A percentile compares a stretch with the other conserved stretches of the same genome.
Conservation (phyloP, 257 asterid genomes). For the Eustoma russellianum region DNA sequence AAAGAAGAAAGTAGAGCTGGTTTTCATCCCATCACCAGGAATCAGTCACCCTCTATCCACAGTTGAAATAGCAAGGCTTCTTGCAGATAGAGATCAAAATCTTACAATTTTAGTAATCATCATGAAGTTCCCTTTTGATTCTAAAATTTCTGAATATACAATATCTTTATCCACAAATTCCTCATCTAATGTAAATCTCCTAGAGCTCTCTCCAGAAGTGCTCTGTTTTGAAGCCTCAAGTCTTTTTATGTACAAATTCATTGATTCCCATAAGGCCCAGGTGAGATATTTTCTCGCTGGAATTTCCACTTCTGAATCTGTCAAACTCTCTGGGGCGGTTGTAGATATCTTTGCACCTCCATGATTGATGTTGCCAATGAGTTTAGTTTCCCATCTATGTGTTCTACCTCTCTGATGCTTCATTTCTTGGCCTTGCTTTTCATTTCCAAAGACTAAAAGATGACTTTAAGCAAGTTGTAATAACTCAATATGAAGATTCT, state of each 20-base stretch:
- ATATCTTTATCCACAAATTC: conserved; percentile 4
- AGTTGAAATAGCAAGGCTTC: neutral
- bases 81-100: neutral
- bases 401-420: conserved; percentile 6
- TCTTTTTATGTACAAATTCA: neutral
- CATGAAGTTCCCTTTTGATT: conserved; percentile 7
- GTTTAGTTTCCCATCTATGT: conserved; percentile 6
- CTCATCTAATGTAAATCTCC: neutral
- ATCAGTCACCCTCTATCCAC: conserved; percentile 2
- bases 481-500: neutral
- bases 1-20: conserved; percentile 6
- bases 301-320: neutral
- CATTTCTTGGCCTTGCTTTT: conserved; percentile 5
- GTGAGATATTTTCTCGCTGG: conserved; percentile 5
- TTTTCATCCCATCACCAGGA: too few relatives aligned
- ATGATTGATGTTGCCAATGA: conserved; percentile 17
- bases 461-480: neutral
- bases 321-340: conserved; percentile 5
- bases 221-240: neutral
- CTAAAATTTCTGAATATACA: conserved; percentile 1
- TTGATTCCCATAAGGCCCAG: neutral
- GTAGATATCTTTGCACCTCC: conserved; percentile 12
- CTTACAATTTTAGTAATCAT: conserved; percentile 7
- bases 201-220: conserved; percentile 1
- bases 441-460: conserved; percentile 8